Evolutionary conservation across 2,329 filamentous ascomycete genomes (phyloP).

Genomic region (Pestalotiopsis sp.): DNA sequence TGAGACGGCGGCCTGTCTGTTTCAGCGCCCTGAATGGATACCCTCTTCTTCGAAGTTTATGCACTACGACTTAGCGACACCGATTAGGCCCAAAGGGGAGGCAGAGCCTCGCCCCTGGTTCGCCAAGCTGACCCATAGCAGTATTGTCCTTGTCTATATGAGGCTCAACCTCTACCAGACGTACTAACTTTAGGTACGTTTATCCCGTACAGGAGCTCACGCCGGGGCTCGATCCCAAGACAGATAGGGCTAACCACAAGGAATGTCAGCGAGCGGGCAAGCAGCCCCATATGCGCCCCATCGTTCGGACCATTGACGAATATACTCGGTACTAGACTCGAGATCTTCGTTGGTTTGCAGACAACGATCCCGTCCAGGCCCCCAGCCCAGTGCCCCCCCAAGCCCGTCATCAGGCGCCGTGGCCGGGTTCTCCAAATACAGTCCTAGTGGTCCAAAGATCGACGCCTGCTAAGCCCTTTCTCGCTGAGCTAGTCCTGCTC

Average conservation of each 20-base stretch:
- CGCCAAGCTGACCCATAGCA: neutral
- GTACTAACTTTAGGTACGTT: neutral
- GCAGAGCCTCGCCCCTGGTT: neutral
- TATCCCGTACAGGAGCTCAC: no score
- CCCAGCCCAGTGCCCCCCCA: neutral
- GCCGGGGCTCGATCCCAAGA: no score
- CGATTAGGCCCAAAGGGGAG: slow-evolving; percentile 1
- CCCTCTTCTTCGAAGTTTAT: slow-evolving; percentile 1
- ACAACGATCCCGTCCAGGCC: neutral
- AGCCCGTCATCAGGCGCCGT: neutral
- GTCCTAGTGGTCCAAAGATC: neutral
- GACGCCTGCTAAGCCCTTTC: neutral
- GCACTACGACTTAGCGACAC: slow-evolving; percentile 6
- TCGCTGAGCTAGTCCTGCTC: neutral
- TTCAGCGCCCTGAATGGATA: slow-evolving; percentile 3
- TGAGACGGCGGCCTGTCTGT: slow-evolving; percentile 14
- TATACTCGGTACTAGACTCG: neutral
- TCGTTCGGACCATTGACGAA: neutral
- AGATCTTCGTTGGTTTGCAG: neutral
- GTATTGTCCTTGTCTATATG: slow-evolving; percentile 1
- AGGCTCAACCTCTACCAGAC: slow-evolving; percentile 1
- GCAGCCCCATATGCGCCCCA: no score
- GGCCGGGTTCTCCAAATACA: neutral
- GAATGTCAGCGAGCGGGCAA: no score
- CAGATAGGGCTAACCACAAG: no score